Percentiles rank a stretch among this genome's conserved stretches.
Evolutionary conservation across 78 protist species (phyloP).

Genomic region (Dictyostelium capitatum): DNA sequence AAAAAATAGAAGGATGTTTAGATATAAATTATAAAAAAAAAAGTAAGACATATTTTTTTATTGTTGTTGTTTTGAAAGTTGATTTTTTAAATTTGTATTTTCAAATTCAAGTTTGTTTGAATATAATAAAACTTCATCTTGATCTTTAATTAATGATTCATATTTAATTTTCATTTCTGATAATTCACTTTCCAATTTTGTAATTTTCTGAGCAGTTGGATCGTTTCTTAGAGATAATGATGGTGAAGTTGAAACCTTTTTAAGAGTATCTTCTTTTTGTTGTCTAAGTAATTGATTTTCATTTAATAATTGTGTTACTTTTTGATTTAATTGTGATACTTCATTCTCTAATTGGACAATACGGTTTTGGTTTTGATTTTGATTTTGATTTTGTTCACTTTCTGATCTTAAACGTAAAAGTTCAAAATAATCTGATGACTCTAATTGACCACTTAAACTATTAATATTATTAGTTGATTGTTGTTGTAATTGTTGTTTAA

Average conservation of each 20-base stretch:
- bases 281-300: conserved; percentile 8
- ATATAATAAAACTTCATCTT: conserved; percentile 46
- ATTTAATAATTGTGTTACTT: conserved; percentile 10
- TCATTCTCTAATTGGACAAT: not conserved
- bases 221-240: not conserved
- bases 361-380: not conserved
- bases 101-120: conserved; percentile 51
- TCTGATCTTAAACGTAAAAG: conserved; percentile 59
- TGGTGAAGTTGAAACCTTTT: conserved; percentile 11
- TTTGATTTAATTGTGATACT: conserved; percentile 3
- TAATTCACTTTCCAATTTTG: conserved; percentile 50
- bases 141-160: conserved; percentile 36
- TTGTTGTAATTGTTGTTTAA: conserved; percentile 5
- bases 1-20: too few species aligned
- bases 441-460: not conserved
- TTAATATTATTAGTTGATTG: conserved; percentile 1
- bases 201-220: conserved; percentile 10
- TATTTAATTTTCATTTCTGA: conserved; percentile 55
- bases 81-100: conserved; percentile 36
- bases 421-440: conserved; percentile 52
- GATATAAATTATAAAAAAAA: too few species aligned
- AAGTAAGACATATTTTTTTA: too few species aligned
- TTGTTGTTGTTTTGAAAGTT: conserved; percentile 14
- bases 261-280: conserved; percentile 36
- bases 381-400: conserved; percentile 10